Evolutionary conservation across 345 rosid species (phyloP), one percentile per base, ranked within the genome.

Genomic region (Pelargonium nanum): DNA sequence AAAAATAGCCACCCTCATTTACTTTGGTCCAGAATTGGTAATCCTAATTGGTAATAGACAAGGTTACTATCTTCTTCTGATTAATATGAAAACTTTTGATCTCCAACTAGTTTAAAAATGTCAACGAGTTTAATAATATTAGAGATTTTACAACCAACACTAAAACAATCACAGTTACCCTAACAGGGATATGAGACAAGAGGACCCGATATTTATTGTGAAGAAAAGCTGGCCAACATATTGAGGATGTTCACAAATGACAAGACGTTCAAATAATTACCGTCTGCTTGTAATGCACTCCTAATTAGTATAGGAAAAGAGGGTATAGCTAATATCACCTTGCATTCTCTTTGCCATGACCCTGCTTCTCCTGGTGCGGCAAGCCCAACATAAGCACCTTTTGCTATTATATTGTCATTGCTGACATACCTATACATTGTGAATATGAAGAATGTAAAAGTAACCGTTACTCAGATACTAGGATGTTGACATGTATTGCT

Each of bases 281-380:
- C n/a, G n/a, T n/a, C n/a, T n/a, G n/a, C n/a, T n/a, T n/a, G n/a
- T n/a, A n/a, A n/a, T n/a, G n/a, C n/a, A n/a, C n/a, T 6, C 55
- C 26, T 22, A 59, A n/a, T 26, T 10, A 22, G 30, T 26, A 2
- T 22, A 20, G 22, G 26, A 55, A 55, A 54, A 24, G 15, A 10
- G 3, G 26, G 44, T 44, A 19, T 22, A 61, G 57, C 45, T 21
- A 24, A 24, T 52, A 60, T 19, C 69, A 85, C 96, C 88, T 86
- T 92, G 81, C 73, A 70, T 80, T 88, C 99, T 62, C 58, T 81
- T 75, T 92, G 99, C 99, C 97, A 92, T 10, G 97, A 87, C 60
- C 97, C 99, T 55, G 60, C 73, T 22, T 87, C 89, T 75, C 99
- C 99, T 19, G 91, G 91, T 1, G 72, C 70, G 10, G 94, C 96